Percentiles rank a stretch among this genome's conserved stretches.
Conservation (phyloP, 495 filamentous ascomycete species). For the Xylaria grammica region DNA sequence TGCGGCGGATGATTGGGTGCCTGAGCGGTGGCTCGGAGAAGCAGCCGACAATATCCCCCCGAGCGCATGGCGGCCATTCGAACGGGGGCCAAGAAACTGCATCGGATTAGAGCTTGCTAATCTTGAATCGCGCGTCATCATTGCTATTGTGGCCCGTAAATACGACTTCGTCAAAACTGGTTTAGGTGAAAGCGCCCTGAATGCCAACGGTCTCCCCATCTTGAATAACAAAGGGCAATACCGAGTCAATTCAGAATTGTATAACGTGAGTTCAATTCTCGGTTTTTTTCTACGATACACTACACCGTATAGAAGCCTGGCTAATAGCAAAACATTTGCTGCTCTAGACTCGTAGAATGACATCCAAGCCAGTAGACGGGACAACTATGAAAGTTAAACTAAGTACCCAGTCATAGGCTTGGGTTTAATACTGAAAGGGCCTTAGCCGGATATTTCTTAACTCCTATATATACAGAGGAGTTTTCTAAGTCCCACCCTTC, state of each 20-base stretch:
- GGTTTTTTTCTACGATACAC: neutral
- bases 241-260: conserved; percentile 45
- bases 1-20: conserved; percentile 61
- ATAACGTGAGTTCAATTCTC: conserved; percentile 45
- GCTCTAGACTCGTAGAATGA: conserved; percentile 26
- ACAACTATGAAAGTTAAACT: conserved; percentile 26
- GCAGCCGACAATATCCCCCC: conserved; percentile 35
- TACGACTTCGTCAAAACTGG: conserved; percentile 55
- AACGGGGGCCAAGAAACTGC: conserved; percentile 60
- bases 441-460: too few relatives aligned
- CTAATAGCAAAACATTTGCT: neutral
- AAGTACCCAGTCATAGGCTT: conserved; percentile 4
- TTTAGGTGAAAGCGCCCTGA: conserved; percentile 39
- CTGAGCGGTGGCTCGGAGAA: conserved; percentile 62
- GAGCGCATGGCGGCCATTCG: conserved; percentile 59
- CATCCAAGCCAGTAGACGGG: conserved; percentile 22
- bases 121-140: conserved; percentile 44
- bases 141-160: conserved; percentile 44
- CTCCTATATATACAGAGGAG: too few relatives aligned
- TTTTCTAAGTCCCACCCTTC: too few relatives aligned
- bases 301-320: neutral
- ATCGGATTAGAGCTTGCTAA: conserved; percentile 64
- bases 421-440: too few relatives aligned
- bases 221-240: conserved; percentile 50
- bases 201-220: conserved; percentile 26